Base-by-base conservation (phyloP, 768 basidiomycete genomes). In the Leucocoprinus leucothites region DNA sequence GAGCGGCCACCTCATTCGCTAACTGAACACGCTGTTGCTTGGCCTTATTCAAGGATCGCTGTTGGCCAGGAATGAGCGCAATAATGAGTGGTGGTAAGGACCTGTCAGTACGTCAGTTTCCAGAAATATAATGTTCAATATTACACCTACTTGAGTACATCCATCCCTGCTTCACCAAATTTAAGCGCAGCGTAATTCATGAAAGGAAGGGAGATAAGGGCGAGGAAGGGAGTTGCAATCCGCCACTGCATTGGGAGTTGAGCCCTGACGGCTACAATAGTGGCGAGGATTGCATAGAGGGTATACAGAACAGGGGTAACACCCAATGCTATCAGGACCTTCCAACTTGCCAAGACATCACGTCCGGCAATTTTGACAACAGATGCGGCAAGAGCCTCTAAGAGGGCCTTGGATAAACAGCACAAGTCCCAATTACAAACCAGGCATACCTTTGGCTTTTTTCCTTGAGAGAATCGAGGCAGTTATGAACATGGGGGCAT, bases 341-440 rank as follows among this genome's bases (percentile, higher is more conserved):
- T 98, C 96, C 96, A 98, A 3, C 94, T 94, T 0, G 93, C 94
- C 16, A 98, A 76, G n/a, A 98, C 96, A 63, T 98, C 96, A 38
- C 91, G 82, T n/a, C 87, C 96, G 18, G 91, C 91, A 49, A 98
- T 85, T 72, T 98, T 98, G 67, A 98, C 96, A 3, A 83, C 84
- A 7, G 95, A 98, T 2, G 89, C 94, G 26, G 96, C 96, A 56
- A 98, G 86, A 5, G 96, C 96, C 81, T 94, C 95, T 97, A 51
- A 45, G 51, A 36, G 57, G 22, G 47, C 34, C 42, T 34, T 35
- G 47, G 26, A 31, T 35, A 31, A n/a, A 49, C n/a, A 25, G 9
- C 11, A 1, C 8, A 16, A 1, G 24, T 36, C 11, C 3, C 38
- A 41, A 36, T 35, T 35, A 9, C 16, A 22, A 40, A 11, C 42